Percentiles rank a stretch among this genome's conserved stretches.
phyloP scores from a whole-genome alignment of 2,329 filamentous ascomycete genomes.

The Botrytis galanthina region DNA sequence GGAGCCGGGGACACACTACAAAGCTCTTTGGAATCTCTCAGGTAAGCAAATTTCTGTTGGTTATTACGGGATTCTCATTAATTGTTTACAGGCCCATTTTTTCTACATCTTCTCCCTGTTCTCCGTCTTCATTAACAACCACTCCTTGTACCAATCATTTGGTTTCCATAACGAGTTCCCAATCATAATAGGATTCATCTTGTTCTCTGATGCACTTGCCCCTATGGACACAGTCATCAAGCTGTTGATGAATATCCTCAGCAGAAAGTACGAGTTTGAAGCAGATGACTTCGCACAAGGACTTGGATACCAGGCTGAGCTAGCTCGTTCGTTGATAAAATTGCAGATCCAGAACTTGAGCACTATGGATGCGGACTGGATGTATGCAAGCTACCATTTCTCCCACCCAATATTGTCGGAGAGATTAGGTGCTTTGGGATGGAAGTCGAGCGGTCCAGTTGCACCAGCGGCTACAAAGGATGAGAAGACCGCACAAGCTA shows the following conservation, averaged over 20 bases:
- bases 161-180: conserved; percentile 81
- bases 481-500: conserved; percentile 61
- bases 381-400: conserved; percentile 98
- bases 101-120: conserved; percentile 97
- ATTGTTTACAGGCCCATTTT: conserved; percentile 68
- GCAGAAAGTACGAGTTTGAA: conserved; percentile 92
- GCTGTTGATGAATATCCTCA: conserved; percentile 93
- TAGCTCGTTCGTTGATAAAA: conserved; percentile 88
- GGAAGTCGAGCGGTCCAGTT: conserved; percentile 57
- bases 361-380: conserved; percentile 98
- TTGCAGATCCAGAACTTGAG: conserved; percentile 97
- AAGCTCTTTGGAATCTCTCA: conserved; percentile 84
- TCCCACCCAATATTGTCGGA: conserved; percentile 96
- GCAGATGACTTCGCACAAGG: conserved; percentile 85
- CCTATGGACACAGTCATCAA: conserved; percentile 95
- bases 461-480: conserved; percentile 34
- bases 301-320: conserved; percentile 79
- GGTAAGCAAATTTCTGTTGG: conserved; percentile 46
- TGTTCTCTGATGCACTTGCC: conserved; percentile 94
- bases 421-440: conserved; percentile 84
- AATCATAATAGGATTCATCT: conserved; percentile 94
- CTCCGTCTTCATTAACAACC: conserved; percentile 96
- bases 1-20: conserved; percentile 93
- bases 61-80: conserved; percentile 27
- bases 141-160: conserved; percentile 84